phyloP scores from a whole-genome alignment of 2,329 filamentous ascomycete species.

The Chaetomiaceae sp. region DNA sequence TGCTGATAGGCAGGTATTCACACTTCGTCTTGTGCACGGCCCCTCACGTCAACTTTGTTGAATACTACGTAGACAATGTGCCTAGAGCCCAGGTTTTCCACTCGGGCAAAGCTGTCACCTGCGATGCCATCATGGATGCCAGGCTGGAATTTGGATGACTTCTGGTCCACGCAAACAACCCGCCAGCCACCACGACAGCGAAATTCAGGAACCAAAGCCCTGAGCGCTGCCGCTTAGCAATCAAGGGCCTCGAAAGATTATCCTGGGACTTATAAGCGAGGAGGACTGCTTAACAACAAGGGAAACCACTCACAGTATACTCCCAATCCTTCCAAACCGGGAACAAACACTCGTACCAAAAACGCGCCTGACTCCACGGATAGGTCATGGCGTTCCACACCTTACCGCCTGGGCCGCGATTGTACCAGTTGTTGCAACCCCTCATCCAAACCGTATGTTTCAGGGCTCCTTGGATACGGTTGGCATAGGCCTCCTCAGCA shows the following conservation, averaged over 20 bases:
- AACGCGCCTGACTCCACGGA: constrained; percentile 34
- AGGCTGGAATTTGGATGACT: neutral
- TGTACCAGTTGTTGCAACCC: constrained; percentile 39
- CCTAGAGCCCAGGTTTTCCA: neutral
- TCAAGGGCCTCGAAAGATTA: neutral
- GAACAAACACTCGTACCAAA: constrained; percentile 37
- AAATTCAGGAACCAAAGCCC: neutral
- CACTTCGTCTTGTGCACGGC: no score
- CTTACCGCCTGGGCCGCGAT: constrained; percentile 19
- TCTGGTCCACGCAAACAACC: constrained; percentile 7
- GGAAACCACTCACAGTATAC: constrained; percentile 30
- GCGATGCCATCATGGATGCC: neutral
- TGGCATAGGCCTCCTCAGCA: constrained; percentile 34
- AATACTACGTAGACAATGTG: neutral
- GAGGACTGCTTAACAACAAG: no score
- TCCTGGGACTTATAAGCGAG: neutral
- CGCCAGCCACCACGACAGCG: neutral
- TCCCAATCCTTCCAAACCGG: constrained; percentile 33
- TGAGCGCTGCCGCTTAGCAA: neutral
- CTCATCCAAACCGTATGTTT: constrained; percentile 34
- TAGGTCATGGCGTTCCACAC: constrained; percentile 36
- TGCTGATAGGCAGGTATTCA: no score
- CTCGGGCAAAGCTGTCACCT: neutral
- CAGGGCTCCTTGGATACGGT: constrained; percentile 33
- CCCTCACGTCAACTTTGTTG: neutral